Base-by-base conservation (phyloP, 2,329 filamentous ascomycete genomes). In the Cladophialophora chaetospira region DNA sequence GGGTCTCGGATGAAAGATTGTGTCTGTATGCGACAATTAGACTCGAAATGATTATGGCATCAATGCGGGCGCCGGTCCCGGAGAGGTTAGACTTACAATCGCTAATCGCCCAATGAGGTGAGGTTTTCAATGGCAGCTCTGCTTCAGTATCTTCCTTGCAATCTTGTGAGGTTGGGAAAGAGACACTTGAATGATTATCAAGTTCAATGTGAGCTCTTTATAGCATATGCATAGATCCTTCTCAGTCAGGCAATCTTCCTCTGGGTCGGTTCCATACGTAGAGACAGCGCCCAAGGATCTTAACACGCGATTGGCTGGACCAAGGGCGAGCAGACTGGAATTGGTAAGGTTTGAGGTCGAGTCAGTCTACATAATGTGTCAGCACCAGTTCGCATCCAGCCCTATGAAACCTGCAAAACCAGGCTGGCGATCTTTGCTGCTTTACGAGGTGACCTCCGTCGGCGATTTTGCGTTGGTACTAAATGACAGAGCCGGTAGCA, bases 311-410 rank as follows among this genome's bases (percentile, higher is more conserved):
- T 50, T 50, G 47, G 47, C 13, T n/a, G 23, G 4, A 5, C 3
- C 11, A 19, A 26, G 40, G n/a, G 46, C 33, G 33, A 38, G 23
- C 15, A 15, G 15, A 13, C 33, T 40, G 33, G 11, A 19, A 40
- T 5, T 19, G 46, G 46, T 19, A 38, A 26, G 47, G 31, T 21
- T 38, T 23, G 23, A 40, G 33, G 19, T 26, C 25, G 33, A 40
- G 47, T 50, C 47, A 50, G 31, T 25, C 3, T 43, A 26, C 36
- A 52, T 29, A 26, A 36, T 21, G 42, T 19, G 49, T 55, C 33
- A 55, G 53, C 53, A 55, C 36, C 36, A 55, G 44, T 17, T 23
- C 25, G 5, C 10, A 10, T 55, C 26, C 53, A 55, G 53, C 53
- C 45, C 45, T 55, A 55, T 55, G 36, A 43, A 19, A 31, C 47